Evolutionary conservation across 441 rosid genomes (phyloP).

Genomic region (Rhodomyrtus psidioides): DNA sequence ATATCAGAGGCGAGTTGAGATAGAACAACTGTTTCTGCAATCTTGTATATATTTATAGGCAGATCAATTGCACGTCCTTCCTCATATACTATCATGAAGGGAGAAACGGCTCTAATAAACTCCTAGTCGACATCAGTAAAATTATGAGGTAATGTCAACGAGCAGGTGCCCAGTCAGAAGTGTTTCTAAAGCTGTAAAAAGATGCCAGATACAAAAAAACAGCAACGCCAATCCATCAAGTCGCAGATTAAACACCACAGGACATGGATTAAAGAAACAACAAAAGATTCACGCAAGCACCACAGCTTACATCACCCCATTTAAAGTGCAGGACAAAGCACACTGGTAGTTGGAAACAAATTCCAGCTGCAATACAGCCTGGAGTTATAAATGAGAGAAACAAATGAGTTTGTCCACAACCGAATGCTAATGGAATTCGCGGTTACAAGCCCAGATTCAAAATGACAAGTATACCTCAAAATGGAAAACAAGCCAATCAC

Average conservation of each 20-base stretch:
- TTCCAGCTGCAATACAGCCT: conserved; percentile 15
- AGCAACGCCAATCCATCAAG: neutral
- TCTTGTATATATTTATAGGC: neutral
- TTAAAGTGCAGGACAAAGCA: neutral
- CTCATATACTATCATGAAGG: neutral
- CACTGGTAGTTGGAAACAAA: conserved; percentile 2
- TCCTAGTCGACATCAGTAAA: neutral
- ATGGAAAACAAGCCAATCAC: neutral
- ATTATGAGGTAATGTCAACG: neutral
- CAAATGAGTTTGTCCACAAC: neutral
- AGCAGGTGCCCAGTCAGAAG: neutral
- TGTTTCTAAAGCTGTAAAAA: neutral
- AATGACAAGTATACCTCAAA: neutral
- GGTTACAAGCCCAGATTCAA: neutral
- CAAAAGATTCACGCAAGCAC: neutral
- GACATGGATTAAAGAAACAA: neutral
- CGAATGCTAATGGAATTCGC: neutral
- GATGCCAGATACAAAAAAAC: neutral
- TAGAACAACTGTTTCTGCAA: neutral
- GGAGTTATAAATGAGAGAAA: conserved; percentile 1
- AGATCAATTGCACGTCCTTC: neutral
- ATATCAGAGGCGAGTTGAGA: neutral
- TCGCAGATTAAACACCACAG: neutral
- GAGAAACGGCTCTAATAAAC: neutral
- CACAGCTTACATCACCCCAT: neutral